Base-by-base conservation (phyloP, 2,329 filamentous ascomycete genomes). In the Pyrenochaeta sp. region DNA sequence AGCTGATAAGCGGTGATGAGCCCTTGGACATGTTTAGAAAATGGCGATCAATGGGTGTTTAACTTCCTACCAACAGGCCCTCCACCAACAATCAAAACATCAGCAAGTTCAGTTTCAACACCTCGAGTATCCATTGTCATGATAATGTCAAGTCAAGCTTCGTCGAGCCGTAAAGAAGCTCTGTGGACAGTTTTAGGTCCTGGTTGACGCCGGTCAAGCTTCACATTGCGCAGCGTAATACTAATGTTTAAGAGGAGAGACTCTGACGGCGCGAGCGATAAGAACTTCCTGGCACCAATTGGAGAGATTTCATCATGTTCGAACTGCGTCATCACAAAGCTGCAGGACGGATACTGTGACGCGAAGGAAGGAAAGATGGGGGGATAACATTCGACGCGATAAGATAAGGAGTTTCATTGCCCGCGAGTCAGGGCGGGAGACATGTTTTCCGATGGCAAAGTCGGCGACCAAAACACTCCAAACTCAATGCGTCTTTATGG, bases 1-100 rank as follows among this genome's bases (percentile, higher is more conserved):
- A 81, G 68, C 61, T 79, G 75, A 54, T 74, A 75, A 1, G 75
- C 76, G 47, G 71, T 75, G 23, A 76, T 55, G 31, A 44, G 45
- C 17, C 45, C 41, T 44, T 17, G 13, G 15, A 3, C 7, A 24
- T 11, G 11, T 11, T 24, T 7, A 7, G 7, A 24, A 24, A 24
- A 24, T 11, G 7, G 7, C 22, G 11, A 24, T 11, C 7, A 24
- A 7, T 24, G 7, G 7, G 7, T 11, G 11, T 11, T 24, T 7
- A 7, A 24, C 14, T 10, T 27, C 9, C 11, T 66, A 67, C 76
- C 76, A 11, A 77, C 75, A 3, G 76, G 77, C 5, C 76, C 76
- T 22, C 75, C 76, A 29, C 61, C 61, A 35, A 61, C 56, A 7
- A 63, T 47, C 3, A 65, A 46, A 2, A 65, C 56, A 36, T 63